Conservation (phyloP, 371 early-diverging fungal species). For the Mortierella sp. region DNA sequence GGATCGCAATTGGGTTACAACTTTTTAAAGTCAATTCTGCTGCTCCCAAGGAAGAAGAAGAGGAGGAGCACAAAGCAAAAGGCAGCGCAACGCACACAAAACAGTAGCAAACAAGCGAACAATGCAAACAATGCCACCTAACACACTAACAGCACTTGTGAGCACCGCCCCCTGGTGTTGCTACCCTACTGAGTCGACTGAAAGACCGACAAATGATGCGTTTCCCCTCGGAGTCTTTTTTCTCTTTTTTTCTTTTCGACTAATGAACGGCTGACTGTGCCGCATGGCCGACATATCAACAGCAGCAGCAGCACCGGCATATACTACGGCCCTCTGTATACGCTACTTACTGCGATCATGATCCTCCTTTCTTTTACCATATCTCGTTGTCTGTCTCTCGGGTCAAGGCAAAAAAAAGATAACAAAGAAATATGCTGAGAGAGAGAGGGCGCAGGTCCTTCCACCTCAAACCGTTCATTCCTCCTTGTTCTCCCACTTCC, state of each 20-base stretch:
- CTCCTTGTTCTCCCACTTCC: neutral
- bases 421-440: no score
- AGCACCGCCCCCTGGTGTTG: conserved; percentile 3
- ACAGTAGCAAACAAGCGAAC: conserved; percentile 1
- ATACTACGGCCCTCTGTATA: neutral
- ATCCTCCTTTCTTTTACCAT: neutral
- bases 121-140: neutral
- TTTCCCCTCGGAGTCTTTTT: conserved; percentile 8
- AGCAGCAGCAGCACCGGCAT: no score
- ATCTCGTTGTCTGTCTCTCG: neutral
- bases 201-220: neutral
- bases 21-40: neutral
- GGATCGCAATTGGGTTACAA: neutral
- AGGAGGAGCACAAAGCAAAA: neutral
- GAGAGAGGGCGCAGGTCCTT: neutral
- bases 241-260: neutral
- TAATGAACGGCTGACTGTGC: neutral
- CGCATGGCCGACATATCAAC: neutral
- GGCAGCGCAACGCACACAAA: neutral
- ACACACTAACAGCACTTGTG: neutral
- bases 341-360: neutral
- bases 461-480: neutral
- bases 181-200: neutral
- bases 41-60: no score
- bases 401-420: neutral